Conservation (phyloP, 768 basidiomycete species). For the Russula compacta region DNA sequence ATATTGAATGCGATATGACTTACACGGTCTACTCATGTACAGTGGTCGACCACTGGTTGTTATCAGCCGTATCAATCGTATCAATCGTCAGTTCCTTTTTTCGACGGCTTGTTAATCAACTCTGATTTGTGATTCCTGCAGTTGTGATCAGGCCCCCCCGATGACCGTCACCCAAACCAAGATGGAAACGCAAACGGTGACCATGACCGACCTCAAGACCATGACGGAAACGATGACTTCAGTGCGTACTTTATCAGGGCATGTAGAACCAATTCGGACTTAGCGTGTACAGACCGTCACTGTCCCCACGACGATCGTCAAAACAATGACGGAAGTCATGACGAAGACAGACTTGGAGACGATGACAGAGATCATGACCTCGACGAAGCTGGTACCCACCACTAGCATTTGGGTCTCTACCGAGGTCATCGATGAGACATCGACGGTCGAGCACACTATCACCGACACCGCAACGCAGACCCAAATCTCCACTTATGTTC, state of each 20-base stretch:
- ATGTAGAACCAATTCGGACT: background rate
- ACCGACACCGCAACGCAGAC: conserved; percentile 46
- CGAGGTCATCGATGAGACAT: conserved; percentile 43
- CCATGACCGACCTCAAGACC: conserved; percentile 23
- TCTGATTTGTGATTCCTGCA: conserved; percentile 5
- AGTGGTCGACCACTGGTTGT: conserved; percentile 11
- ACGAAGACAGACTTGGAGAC: conserved; percentile 20
- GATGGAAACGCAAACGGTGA: conserved; percentile 35
- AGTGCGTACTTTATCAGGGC: background rate
- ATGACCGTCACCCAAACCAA: conserved; percentile 34
- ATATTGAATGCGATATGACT: background rate
- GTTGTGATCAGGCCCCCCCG: conserved; percentile 27
- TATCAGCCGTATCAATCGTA: conserved; percentile 1
- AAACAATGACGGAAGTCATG: conserved; percentile 20
- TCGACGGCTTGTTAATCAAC: background rate
- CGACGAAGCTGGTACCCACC: conserved; percentile 48
- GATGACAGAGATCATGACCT: conserved; percentile 30
- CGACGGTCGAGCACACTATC: conserved; percentile 35
- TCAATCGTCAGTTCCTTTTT: background rate
- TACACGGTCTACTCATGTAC: background rate
- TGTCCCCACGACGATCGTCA: conserved; percentile 15
- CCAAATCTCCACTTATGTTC: conserved; percentile 44
- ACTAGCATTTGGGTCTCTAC: conserved; percentile 54
- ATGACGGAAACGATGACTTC: conserved; percentile 25
- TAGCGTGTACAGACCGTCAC: conserved; percentile 6